phyloP scores from a whole-genome alignment of 2,329 filamentous ascomycete species.

The Zalaria obscura region DNA sequence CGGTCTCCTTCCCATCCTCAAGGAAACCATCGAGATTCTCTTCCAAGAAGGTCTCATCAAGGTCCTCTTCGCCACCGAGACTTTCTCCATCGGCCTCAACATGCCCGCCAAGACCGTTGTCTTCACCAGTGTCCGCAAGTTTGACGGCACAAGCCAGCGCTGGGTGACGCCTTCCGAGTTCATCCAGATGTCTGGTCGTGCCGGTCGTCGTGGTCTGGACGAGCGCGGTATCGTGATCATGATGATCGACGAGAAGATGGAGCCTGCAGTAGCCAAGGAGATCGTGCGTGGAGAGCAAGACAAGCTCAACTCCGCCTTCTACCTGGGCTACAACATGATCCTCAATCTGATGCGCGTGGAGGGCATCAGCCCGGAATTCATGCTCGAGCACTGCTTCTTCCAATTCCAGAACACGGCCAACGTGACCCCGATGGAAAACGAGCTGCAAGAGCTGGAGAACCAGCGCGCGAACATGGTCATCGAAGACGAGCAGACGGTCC shows the following conservation, averaged over 20 bases:
- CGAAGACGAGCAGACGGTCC: constrained; percentile 72
- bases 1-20: constrained; percentile 83
- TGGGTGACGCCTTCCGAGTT: constrained; percentile 93
- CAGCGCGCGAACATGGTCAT: constrained; percentile 63
- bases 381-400: constrained; percentile 96
- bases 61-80: constrained; percentile 93
- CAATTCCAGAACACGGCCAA: constrained; percentile 94
- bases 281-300: constrained; percentile 96
- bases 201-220: constrained; percentile 91
- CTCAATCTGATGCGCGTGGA: constrained; percentile 94
- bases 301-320: constrained; percentile 92
- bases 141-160: constrained; percentile 66
- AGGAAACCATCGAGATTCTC: constrained; percentile 96
- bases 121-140: constrained; percentile 95
- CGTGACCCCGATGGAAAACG: constrained; percentile 70
- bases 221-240: constrained; percentile 98
- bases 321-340: constrained; percentile 98
- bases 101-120: constrained; percentile 99
- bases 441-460: constrained; percentile 64
- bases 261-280: constrained; percentile 81
- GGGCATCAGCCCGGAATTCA: constrained; percentile 95
- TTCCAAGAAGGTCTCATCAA: constrained; percentile 98
- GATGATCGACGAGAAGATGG: constrained; percentile 97
- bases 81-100: constrained; percentile 95
- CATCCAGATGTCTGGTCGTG: constrained; percentile 96